Evolutionary conservation across 345 rosid species (phyloP).

Genomic region (Salix viminalis): DNA sequence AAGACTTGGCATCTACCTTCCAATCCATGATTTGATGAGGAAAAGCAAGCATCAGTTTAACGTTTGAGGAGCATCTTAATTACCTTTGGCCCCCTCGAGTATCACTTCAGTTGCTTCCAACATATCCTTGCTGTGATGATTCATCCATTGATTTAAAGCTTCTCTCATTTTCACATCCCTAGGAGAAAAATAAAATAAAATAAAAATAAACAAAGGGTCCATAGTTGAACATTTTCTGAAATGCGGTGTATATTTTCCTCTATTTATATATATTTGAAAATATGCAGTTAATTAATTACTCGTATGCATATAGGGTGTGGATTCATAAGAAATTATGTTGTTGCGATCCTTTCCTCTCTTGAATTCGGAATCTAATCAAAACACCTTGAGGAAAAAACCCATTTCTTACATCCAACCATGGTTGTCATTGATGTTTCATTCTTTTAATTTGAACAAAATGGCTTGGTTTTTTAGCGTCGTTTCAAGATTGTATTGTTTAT

Average conservation of each 20-base stretch:
- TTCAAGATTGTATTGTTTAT: too few species aligned
- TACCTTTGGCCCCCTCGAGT: background rate
- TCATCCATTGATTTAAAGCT: background rate
- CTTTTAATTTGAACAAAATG: too few species aligned
- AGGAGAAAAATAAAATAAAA: background rate
- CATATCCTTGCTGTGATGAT: background rate
- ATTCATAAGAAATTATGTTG: too few species aligned
- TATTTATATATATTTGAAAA: too few species aligned
- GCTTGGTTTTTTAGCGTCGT: too few species aligned
- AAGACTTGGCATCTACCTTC: background rate
- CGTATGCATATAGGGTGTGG: too few species aligned
- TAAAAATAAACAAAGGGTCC: background rate
- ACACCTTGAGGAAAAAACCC: background rate
- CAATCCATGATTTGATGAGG: background rate
- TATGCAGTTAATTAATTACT: too few species aligned
- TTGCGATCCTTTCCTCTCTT: too few species aligned
- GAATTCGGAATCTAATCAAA: background rate
- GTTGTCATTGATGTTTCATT: too few species aligned
- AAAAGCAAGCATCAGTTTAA: background rate
- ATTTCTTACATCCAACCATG: background rate
- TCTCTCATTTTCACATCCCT: background rate
- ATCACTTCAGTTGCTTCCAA: background rate
- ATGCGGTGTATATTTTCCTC: too few species aligned
- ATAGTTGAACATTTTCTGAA: background rate
- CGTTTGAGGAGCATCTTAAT: background rate